These are phyloP conservation scores for Coprinopsis sp. DNA, from an alignment of 768 basidiomycete species.

Conservation along the genomic window DNA sequence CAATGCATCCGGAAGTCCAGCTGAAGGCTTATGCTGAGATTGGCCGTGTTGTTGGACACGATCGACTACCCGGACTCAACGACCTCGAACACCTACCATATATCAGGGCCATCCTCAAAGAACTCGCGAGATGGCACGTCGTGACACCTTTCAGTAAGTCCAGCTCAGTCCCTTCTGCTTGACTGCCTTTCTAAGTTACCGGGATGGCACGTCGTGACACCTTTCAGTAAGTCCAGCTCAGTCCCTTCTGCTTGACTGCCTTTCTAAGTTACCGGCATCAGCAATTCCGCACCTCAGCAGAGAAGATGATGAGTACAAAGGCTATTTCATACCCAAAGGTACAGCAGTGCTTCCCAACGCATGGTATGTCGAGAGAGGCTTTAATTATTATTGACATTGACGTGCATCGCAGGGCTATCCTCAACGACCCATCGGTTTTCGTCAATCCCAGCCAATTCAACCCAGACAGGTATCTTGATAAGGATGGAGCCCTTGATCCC, in stretches of 20 bases:
- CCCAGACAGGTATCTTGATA: slow-evolving; percentile 24
- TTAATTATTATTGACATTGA: neutral
- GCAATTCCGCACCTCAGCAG: slow-evolving; percentile 4
- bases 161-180: neutral
- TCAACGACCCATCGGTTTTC: slow-evolving; percentile 28
- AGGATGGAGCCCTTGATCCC: slow-evolving; percentile 3
- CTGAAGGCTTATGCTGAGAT: slow-evolving; percentile 3
- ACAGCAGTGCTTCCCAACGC: slow-evolving; percentile 1
- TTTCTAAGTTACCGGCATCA: neutral
- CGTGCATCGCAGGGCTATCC: slow-evolving; percentile 25
- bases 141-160: slow-evolving; percentile 13
- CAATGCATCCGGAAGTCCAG: slow-evolving; percentile 2
- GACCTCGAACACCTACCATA: slow-evolving; percentile 23
- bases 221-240: slow-evolving; percentile 7
- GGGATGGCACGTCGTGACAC: slow-evolving; percentile 13
- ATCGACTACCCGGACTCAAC: slow-evolving; percentile 20
- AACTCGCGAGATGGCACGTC: slow-evolving; percentile 16
- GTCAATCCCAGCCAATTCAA: slow-evolving; percentile 28
- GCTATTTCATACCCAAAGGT: slow-evolving; percentile 7
- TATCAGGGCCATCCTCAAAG: slow-evolving; percentile 20
- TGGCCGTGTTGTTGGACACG: slow-evolving; percentile 13
- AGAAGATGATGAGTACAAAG: slow-evolving; percentile 4
- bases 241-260: neutral
- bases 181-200: neutral
- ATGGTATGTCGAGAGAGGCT: slow-evolving; percentile 1